phyloP scores from a whole-genome alignment of 78 protist species.

The Salpingoeca rosetta region DNA sequence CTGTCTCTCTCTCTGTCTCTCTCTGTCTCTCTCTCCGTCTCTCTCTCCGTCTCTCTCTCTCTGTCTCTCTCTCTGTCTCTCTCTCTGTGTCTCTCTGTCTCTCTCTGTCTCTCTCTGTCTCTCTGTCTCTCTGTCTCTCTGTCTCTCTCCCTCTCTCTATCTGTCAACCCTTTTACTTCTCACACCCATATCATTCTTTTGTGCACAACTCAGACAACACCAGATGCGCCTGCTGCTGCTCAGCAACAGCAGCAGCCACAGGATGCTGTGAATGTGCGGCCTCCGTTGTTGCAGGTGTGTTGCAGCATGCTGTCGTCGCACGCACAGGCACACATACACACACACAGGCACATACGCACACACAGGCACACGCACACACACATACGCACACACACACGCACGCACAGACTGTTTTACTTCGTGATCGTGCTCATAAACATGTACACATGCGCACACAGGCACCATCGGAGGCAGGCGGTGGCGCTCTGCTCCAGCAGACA shows the following conservation, averaged over 20 bases:
- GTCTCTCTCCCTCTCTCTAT: not conserved
- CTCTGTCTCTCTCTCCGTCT: slow-evolving; percentile 13
- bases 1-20: slow-evolving; percentile 4
- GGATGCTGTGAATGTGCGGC: not conserved
- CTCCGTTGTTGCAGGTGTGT: not conserved
- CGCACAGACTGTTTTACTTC: too few relatives aligned
- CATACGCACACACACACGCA: too few relatives aligned
- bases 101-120: slow-evolving; percentile 14
- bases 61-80: slow-evolving; percentile 11
- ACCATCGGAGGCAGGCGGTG: too few relatives aligned
- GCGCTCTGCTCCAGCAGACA: too few relatives aligned
- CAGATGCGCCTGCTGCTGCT: not conserved
- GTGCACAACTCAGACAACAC: not conserved
- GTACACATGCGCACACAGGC: too few relatives aligned
- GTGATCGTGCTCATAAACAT: too few relatives aligned
- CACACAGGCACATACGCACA: not conserved
- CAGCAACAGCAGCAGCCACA: too few relatives aligned
- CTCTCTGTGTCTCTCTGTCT: slow-evolving; percentile 24
- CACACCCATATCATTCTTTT: not conserved
- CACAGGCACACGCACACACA: not conserved
- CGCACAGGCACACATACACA: not conserved
- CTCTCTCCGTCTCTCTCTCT: slow-evolving; percentile 18
- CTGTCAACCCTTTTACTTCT: slow-evolving; percentile 1
- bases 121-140: slow-evolving; percentile 23
- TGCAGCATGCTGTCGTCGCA: not conserved